Percentiles rank a stretch among this genome's conserved stretches.
These are phyloP conservation scores for Tothia fuscella DNA, from an alignment of 2,329 filamentous ascomycete genomes.

Conservation along the genomic window DNA sequence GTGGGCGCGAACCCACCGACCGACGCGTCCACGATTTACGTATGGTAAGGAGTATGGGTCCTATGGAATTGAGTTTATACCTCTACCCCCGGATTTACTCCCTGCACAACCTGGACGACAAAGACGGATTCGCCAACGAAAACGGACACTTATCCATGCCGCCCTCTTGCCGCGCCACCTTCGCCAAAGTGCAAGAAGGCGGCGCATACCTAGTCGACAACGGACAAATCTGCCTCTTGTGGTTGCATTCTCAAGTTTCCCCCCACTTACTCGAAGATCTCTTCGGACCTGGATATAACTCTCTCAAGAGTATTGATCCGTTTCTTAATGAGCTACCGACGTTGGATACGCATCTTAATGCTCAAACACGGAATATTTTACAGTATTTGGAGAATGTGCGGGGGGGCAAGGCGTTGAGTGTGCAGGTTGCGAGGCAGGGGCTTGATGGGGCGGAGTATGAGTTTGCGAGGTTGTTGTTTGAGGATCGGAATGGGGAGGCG, in stretches of 20 bases:
- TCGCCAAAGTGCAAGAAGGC: constrained; percentile 78
- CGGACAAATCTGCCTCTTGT: constrained; percentile 80
- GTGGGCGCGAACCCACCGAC: constrained; percentile 80
- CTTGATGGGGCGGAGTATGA: constrained; percentile 94
- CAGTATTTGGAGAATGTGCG: constrained; percentile 72
- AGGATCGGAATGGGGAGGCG: constrained; percentile 95
- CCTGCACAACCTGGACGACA: constrained; percentile 74
- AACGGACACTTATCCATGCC: constrained; percentile 82
- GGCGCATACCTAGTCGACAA: constrained; percentile 94
- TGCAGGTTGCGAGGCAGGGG: constrained; percentile 85
- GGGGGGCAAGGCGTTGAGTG: constrained; percentile 74
- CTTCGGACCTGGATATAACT: constrained; percentile 64
- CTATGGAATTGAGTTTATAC: constrained; percentile 76
- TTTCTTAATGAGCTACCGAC: constrained; percentile 71
- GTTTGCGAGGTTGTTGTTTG: constrained; percentile 80
- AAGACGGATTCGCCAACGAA: constrained; percentile 87
- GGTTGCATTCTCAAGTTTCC: constrained; percentile 86
- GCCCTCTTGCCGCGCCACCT: constrained; percentile 66
- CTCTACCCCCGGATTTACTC: constrained; percentile 91
- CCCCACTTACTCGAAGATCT: constrained; percentile 84
- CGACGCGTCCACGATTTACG: constrained; percentile 84
- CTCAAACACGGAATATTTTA: constrained; percentile 85
- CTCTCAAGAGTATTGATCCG: constrained; percentile 65
- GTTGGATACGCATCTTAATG: constrained; percentile 83
- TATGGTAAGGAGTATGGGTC: constrained; percentile 78